A percentile compares a stretch with the other conserved stretches of the same genome.
Evolutionary conservation across 2,329 filamentous ascomycete genomes (phyloP).

Genomic region (Leptographium wingfieldii): DNA sequence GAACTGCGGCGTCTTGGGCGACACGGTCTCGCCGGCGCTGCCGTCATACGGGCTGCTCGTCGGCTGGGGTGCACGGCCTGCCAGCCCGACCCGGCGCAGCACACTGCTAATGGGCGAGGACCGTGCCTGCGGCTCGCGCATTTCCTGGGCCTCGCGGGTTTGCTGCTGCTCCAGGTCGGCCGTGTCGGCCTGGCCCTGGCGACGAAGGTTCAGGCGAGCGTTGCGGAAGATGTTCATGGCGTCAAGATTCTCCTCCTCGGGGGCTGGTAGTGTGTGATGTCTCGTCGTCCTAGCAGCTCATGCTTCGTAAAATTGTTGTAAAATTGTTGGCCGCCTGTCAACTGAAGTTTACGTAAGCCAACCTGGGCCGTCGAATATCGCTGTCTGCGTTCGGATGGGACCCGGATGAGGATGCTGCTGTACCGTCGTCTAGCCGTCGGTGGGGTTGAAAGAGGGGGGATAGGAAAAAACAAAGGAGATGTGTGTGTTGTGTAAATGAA

Average conservation of each 20-base stretch:
- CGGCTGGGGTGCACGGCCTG: constrained; percentile 12
- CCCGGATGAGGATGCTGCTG: background rate
- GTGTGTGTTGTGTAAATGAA: background rate
- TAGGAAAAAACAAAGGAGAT: background rate
- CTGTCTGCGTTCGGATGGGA: too few species aligned
- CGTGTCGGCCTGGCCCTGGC: constrained; percentile 8
- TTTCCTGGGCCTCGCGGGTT: background rate
- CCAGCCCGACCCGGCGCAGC: constrained; percentile 17
- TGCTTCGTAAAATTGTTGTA: background rate
- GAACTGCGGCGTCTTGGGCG: constrained; percentile 35
- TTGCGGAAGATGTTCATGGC: constrained; percentile 12
- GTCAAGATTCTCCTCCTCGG: background rate
- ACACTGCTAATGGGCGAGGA: constrained; percentile 9
- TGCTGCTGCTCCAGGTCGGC: constrained; percentile 16
- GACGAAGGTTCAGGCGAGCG: constrained; percentile 11
- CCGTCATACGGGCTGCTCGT: constrained; percentile 13
- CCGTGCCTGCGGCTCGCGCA: background rate
- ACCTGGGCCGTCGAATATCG: background rate
- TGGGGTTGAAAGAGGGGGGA: background rate
- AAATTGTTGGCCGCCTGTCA: background rate
- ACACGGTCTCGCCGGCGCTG: constrained; percentile 15
- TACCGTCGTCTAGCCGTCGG: background rate
- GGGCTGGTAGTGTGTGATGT: background rate
- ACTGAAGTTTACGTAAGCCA: background rate
- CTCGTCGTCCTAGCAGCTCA: background rate